A percentile compares a stretch with the other conserved stretches of the same genome.
Conservation (phyloP, 331 rosid species). For the Stylosanthes scabra region DNA sequence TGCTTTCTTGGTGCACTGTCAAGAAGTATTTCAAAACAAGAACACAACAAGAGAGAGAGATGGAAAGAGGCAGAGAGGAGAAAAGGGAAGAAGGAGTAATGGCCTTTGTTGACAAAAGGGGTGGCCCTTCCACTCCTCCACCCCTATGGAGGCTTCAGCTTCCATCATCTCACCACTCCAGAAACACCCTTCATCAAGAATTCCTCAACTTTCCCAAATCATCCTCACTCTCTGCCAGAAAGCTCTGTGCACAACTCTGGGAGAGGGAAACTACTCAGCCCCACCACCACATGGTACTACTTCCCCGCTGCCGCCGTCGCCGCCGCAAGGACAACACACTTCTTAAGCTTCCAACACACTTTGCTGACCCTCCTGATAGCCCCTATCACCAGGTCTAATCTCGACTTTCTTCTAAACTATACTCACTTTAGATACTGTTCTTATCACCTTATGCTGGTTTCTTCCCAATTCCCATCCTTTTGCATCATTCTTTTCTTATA, state of each 20-base stretch:
- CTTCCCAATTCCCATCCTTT: neutral
- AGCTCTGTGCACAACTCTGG: slow-evolving; percentile 80
- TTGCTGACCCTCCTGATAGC: slow-evolving; percentile 40
- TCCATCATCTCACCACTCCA: slow-evolving; percentile 15
- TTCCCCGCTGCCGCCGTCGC: slow-evolving; percentile 40
- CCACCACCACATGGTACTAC: slow-evolving; percentile 51
- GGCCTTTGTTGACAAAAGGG: slow-evolving; percentile 56
- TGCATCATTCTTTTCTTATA: slow-evolving; percentile 1
- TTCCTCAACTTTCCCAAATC: slow-evolving; percentile 54
- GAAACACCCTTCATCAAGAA: slow-evolving; percentile 40
- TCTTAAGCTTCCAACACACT: slow-evolving; percentile 31
- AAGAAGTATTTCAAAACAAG: slow-evolving; percentile 14
- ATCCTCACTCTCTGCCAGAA: slow-evolving; percentile 63
- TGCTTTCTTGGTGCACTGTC: slow-evolving; percentile 17
- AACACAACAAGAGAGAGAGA: slow-evolving; percentile 11
- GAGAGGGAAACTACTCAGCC: slow-evolving; percentile 43
- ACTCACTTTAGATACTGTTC: no score
- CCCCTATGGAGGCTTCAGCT: slow-evolving; percentile 78
- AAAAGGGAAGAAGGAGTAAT: slow-evolving; percentile 45
- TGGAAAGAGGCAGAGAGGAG: slow-evolving; percentile 49
- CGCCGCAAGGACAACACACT: slow-evolving; percentile 34
- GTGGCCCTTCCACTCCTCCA: slow-evolving; percentile 68
- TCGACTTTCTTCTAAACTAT: neutral
- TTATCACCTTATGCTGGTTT: neutral
- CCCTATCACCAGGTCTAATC: slow-evolving; percentile 41